Conservation (phyloP, 805 yeast genomes). For the Cyberlindnera veronae region DNA sequence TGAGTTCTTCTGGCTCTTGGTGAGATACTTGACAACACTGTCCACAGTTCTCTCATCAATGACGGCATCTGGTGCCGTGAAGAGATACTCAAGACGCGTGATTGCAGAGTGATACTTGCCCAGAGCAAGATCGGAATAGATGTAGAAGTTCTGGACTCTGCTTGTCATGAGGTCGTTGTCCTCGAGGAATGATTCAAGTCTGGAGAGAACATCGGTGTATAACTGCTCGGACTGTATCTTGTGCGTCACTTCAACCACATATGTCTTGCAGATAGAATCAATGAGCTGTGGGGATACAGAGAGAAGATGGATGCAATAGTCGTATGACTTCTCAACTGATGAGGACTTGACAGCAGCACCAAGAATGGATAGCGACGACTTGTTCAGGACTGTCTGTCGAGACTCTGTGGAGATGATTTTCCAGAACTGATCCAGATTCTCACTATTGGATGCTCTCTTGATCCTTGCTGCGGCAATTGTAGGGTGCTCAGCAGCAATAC, state of each 20-base stretch:
- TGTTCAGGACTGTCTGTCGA: constrained; percentile 4
- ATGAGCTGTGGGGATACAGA: constrained; percentile 3
- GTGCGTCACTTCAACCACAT: constrained; percentile 7
- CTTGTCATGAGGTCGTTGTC: constrained; percentile 9
- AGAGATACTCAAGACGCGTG: constrained; percentile 7
- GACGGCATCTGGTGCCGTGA: not conserved
- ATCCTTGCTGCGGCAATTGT: constrained; percentile 9
- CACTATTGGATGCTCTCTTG: constrained; percentile 7
- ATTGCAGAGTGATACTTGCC: constrained; percentile 11
- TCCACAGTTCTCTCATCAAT: constrained; percentile 14
- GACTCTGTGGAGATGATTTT: constrained; percentile 7
- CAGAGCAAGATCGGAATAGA: constrained; percentile 15
- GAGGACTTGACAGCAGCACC: constrained; percentile 7
- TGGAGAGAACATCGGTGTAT: constrained; percentile 9
- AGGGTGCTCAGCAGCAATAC: constrained; percentile 1
- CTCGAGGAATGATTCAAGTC: constrained; percentile 12
- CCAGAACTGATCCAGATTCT: constrained; percentile 14
- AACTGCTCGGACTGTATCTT: not conserved
- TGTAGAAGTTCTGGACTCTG: constrained; percentile 13
- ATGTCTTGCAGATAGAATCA: constrained; percentile 6
- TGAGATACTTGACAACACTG: constrained; percentile 6
- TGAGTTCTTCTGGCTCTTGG: not conserved
- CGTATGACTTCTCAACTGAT: constrained; percentile 7
- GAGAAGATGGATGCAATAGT: constrained; percentile 12
- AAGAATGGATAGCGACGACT: constrained; percentile 14